These are phyloP conservation scores for Funneliformis mosseae DNA, from an alignment of 192 early-diverging fungal species.

Conservation along the genomic window DNA sequence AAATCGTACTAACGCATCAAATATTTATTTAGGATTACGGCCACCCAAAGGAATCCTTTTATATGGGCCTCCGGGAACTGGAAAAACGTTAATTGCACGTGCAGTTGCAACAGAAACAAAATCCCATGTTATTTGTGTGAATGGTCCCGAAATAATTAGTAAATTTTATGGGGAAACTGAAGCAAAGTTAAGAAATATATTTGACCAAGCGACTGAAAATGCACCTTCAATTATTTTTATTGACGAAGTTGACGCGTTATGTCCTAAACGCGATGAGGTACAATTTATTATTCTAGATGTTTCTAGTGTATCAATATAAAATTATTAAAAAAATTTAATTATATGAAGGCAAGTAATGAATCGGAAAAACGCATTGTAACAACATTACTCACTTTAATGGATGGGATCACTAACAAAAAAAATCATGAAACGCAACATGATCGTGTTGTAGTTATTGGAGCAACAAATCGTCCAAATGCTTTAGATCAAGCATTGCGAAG, in stretches of 20 bases:
- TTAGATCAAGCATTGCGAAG: constrained; percentile 89
- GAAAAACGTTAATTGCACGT: constrained; percentile 95
- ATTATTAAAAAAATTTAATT: constrained; percentile 19
- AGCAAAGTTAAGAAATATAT: constrained; percentile 77
- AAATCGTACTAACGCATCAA: not conserved
- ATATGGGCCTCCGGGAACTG: constrained; percentile 91
- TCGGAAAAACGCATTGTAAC: constrained; percentile 90
- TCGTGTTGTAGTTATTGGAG: constrained; percentile 82
- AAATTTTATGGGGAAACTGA: constrained; percentile 96
- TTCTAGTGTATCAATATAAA: no score
- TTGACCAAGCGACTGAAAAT: constrained; percentile 68
- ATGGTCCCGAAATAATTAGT: constrained; percentile 88
- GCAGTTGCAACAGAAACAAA: constrained; percentile 80
- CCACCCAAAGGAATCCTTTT: constrained; percentile 93
- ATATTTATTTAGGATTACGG: constrained; percentile 57
- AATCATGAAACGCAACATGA: constrained; percentile 34
- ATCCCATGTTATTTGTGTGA: constrained; percentile 77
- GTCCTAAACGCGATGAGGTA: constrained; percentile 84
- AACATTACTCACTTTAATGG: constrained; percentile 93
- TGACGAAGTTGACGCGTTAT: constrained; percentile 93
- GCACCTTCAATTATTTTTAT: constrained; percentile 89
- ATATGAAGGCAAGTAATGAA: constrained; percentile 65
- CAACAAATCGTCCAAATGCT: constrained; percentile 90
- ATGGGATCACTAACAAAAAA: constrained; percentile 60
- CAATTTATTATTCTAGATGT: no score